Conservation (phyloP, 495 filamentous ascomycete genomes). For the Hypoxylon crocopeplum region DNA sequence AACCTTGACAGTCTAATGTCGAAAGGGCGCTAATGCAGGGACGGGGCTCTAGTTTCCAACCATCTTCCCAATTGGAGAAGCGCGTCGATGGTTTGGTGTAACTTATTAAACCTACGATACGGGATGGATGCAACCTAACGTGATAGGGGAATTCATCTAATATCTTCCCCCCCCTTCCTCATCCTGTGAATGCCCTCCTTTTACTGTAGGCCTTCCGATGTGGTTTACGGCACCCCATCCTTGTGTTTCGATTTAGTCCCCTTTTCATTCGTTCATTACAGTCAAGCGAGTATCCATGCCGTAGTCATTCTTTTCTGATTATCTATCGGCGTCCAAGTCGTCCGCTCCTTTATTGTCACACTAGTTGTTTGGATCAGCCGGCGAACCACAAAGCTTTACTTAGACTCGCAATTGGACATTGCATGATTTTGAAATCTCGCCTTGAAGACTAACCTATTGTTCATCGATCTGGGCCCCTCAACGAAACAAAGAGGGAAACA, state of each 20-base stretch:
- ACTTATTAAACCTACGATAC: constrained; percentile 28
- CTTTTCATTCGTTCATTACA: constrained; percentile 20
- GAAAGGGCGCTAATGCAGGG: constrained; percentile 35
- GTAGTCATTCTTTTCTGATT: constrained; percentile 16
- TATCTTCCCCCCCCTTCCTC: background rate
- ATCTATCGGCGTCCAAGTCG: background rate
- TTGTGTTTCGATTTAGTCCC: constrained; percentile 14
- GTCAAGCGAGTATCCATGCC: background rate
- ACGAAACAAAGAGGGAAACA: constrained; percentile 26
- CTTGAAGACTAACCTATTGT: constrained; percentile 17
- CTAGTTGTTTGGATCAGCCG: constrained; percentile 2
- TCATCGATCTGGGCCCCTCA: constrained; percentile 31
- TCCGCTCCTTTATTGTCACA: constrained; percentile 24
- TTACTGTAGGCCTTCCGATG: background rate
- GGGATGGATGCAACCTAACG: constrained; percentile 30
- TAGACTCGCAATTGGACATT: constrained; percentile 28
- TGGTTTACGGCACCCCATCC: background rate
- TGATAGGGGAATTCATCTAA: constrained; percentile 15
- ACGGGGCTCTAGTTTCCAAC: constrained; percentile 16
- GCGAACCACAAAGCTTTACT: no score
- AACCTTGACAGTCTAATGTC: no score
- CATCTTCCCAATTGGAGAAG: constrained; percentile 20
- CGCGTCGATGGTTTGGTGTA: constrained; percentile 22
- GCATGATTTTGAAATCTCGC: constrained; percentile 29
- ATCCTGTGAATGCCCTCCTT: constrained; percentile 30